Base-by-base conservation (phyloP, 306 rosid species). In the Styphnolobium japonicum region DNA sequence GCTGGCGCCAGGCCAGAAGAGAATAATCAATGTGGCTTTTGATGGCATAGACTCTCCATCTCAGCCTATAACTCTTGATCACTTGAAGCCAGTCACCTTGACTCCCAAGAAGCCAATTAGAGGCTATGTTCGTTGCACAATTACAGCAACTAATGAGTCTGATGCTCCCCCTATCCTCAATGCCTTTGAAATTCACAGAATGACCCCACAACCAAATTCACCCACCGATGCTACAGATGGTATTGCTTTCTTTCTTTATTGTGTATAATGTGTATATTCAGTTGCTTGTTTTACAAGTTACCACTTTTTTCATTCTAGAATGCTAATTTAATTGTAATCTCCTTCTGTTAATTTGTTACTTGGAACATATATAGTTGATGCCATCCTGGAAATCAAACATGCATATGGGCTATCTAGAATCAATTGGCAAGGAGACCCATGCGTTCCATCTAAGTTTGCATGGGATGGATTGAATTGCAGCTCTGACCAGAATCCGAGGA, bases 141-240 rank as follows among this genome's bases (percentile, higher is more conserved):
- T 49, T 34, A 5, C 0, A 21, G 43, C 69, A 23, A 8, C 64
- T 15, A 56, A 31, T 4, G 64, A 66, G 5, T 75, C 89, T 22
- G 80, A 57, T 10, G 78, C 81, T 67, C 91, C 86, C n/a, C 87
- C 87, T 5, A 77, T 83, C 27, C 52, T 85, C 61, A 88, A 85
- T 58, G 91, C 91, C 15, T 4, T 12, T 2, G 91, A 88, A 65
- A 0, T 77, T 27, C 68, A 16, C 27, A 0, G 0, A 18, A 23
- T 25, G 0, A 6, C 3, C 52, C 31, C 60, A 4, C 68, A 60
- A 40, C 63, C 10, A 23, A 12, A 10, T 19, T 15, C 52, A 36
- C 75, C 81, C 10, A 71, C 83, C 1, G 6, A 29, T 29, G 10
- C 45, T 14, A 3, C 9, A 70, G 60, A 49, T 14, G 55, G 72